phyloP scores from a whole-genome alignment of 1,284 basidiomycete genomes.

The Takashimella tepidaria region DNA sequence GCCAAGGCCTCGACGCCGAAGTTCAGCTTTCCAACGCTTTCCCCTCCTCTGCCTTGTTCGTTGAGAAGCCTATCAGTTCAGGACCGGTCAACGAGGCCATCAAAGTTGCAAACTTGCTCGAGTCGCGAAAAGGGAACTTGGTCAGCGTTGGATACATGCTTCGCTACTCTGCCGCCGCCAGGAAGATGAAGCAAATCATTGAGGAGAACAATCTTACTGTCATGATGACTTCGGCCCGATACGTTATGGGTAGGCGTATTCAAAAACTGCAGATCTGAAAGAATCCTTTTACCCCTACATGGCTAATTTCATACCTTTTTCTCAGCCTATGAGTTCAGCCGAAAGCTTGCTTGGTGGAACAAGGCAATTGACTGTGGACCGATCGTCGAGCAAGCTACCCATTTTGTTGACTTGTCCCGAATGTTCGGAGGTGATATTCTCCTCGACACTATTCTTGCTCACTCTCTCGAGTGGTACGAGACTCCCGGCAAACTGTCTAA shows the following conservation, averaged over 20 bases:
- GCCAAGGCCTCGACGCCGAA: slow-evolving; percentile 70
- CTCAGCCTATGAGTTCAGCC: slow-evolving; percentile 18
- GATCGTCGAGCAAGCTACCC: slow-evolving; percentile 89
- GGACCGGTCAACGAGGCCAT: slow-evolving; percentile 33
- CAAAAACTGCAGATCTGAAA: neutral
- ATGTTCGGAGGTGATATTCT: slow-evolving; percentile 96
- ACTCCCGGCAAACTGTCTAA: slow-evolving; percentile 68
- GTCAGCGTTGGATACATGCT: slow-evolving; percentile 85
- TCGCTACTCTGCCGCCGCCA: slow-evolving; percentile 81
- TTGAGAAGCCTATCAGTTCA: slow-evolving; percentile 61
- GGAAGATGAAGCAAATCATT: slow-evolving; percentile 91
- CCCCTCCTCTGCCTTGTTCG: slow-evolving; percentile 75
- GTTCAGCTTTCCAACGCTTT: slow-evolving; percentile 77
- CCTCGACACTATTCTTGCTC: slow-evolving; percentile 68
- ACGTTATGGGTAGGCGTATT: slow-evolving; percentile 49
- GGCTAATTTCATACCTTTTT: too few relatives aligned
- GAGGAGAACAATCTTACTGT: slow-evolving; percentile 83
- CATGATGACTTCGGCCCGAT: slow-evolving; percentile 88
- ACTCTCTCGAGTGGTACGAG: slow-evolving; percentile 81
- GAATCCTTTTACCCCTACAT: too few relatives aligned
- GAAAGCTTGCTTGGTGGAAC: slow-evolving; percentile 70
- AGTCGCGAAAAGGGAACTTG: slow-evolving; percentile 57
- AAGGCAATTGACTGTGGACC: slow-evolving; percentile 70
- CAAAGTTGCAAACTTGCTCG: slow-evolving; percentile 62
- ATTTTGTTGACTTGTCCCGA: slow-evolving; percentile 70